phyloP scores from a whole-genome alignment of 1,139 yeast genomes.

The Yamadazyma atmosphaerica region DNA sequence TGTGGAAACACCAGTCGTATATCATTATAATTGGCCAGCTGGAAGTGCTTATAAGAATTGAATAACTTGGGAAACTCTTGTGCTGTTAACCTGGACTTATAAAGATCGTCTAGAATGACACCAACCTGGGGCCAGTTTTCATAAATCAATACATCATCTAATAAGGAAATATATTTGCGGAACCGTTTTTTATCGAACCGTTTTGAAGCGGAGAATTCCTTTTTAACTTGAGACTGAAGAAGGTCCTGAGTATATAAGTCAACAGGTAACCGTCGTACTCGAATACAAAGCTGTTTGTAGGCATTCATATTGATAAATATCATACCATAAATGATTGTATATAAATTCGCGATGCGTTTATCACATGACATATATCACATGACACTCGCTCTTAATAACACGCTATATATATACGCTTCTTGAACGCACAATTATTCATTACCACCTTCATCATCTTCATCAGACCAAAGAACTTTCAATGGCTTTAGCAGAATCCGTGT shows the following conservation, averaged over 20 bases:
- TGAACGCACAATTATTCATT: too few species aligned
- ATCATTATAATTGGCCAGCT: slow-evolving; percentile 19
- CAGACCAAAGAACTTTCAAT: too few species aligned
- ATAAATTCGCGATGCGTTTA: too few species aligned
- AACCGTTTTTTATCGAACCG: slow-evolving; percentile 14
- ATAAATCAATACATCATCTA: slow-evolving; percentile 28
- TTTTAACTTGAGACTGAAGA: slow-evolving; percentile 6
- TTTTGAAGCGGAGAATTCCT: slow-evolving; percentile 9
- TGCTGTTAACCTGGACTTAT: slow-evolving; percentile 18
- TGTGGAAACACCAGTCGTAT: slow-evolving; percentile 36
- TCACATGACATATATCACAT: too few species aligned
- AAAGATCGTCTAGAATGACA: slow-evolving; percentile 28
- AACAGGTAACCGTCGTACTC: slow-evolving; percentile 28
- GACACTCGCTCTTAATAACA: too few species aligned
- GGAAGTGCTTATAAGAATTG: slow-evolving; percentile 24
- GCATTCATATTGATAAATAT: too few species aligned
- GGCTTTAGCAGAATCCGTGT: slow-evolving; percentile 61
- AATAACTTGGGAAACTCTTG: slow-evolving; percentile 12
- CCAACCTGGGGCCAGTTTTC: slow-evolving; percentile 29
- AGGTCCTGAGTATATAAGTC: slow-evolving; percentile 16
- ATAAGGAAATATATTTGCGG: slow-evolving; percentile 10
- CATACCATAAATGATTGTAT: too few species aligned
- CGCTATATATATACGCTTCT: too few species aligned
- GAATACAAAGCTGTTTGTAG: slow-evolving; percentile 12
- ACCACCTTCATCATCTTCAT: too few species aligned